These are phyloP conservation scores for Allantophomopsis lycopodina DNA, from an alignment of 2,329 filamentous ascomycete species.

Conservation along the genomic window DNA sequence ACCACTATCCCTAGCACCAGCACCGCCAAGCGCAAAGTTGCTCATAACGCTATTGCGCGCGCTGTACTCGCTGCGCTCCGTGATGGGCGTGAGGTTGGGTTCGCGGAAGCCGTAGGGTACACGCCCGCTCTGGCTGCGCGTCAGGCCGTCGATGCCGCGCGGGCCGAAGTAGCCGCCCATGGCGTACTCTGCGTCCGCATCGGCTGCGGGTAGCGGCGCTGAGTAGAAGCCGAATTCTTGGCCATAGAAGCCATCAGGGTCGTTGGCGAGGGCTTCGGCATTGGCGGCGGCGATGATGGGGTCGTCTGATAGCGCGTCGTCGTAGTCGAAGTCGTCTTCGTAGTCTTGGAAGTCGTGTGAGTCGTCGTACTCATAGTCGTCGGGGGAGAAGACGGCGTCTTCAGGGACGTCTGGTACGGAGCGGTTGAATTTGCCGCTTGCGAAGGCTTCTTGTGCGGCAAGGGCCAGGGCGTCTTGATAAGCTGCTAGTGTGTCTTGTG, in stretches of 20 bases:
- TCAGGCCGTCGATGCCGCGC: conserved; percentile 45
- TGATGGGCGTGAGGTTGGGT: conserved; percentile 90
- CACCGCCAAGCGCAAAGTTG: conserved; percentile 29
- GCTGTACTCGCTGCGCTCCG: conserved; percentile 89
- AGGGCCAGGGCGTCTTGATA: conserved; percentile 79
- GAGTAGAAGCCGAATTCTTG: conserved; percentile 96
- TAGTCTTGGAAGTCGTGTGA: background rate
- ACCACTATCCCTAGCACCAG: conserved; percentile 25
- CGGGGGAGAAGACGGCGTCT: conserved; percentile 18
- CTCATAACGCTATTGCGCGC: conserved; percentile 86
- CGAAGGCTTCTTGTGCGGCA: conserved; percentile 64
- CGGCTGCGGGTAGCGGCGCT: conserved; percentile 27
- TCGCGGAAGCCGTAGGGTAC: conserved; percentile 53
- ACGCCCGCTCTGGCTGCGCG: conserved; percentile 57
- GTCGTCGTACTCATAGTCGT: conserved; percentile 21
- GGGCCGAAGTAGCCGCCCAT: conserved; percentile 86
- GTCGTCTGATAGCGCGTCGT: conserved; percentile 66
- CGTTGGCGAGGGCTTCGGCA: conserved; percentile 80
- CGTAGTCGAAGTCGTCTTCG: conserved; percentile 30
- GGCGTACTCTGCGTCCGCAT: conserved; percentile 28
- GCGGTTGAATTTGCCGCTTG: conserved; percentile 61
- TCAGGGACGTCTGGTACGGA: conserved; percentile 17
- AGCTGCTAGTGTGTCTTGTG: conserved; percentile 45
- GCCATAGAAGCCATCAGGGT: conserved; percentile 89
- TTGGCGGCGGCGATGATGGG: conserved; percentile 91